Evolutionary conservation across 495 filamentous ascomycete species (phyloP), one percentile per base, ranked within the genome.

Genomic region (Penicillium pancosmium): DNA sequence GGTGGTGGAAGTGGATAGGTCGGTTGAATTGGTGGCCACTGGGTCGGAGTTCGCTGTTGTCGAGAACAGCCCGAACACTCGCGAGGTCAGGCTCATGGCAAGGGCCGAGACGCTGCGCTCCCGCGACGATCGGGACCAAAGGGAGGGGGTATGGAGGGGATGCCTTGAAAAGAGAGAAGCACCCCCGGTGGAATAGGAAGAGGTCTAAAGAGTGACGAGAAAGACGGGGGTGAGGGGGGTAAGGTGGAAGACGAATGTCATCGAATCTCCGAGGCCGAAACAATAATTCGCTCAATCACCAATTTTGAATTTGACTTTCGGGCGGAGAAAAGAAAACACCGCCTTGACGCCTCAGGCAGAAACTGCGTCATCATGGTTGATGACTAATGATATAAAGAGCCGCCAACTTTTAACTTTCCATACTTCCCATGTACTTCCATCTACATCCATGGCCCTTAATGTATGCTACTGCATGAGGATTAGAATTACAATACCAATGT

Each of bases 1-100:
- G 8, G 64, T 46, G 11, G 49, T 38, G 10, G 65, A 53, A 40
- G 59, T 19, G 31, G 62, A 34, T 5, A 65, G 56, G 36, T 71
- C 66, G 27, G n/a, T 52, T 35, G 46, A 40, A 44, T 56, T 36
- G 19, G 41, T 56, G n/a, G 56, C 23, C 25, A 50, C 57, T 44
- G 68, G 52, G 57, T 72, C 60, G 23, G 73, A 60, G 47, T 56
- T 66, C 61, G 66, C 68, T 63, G 75, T 70, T 67, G 73, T 70
- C 60, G 73, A 64, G 61, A 79, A 79, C 68, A 79, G 68, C 60
- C 70, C 67, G 65, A 73, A 72, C 49, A 79, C 71, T 63, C 75
- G 74, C 68, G 73, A 76, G 60, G 75, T 74, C 68, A 77, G 66
- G 68, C 75, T 79, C 76, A 79, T 79, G 69, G 72, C 76, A 79